Base-by-base conservation (phyloP, 1,139 yeast species). In the Taphrina pruni region DNA sequence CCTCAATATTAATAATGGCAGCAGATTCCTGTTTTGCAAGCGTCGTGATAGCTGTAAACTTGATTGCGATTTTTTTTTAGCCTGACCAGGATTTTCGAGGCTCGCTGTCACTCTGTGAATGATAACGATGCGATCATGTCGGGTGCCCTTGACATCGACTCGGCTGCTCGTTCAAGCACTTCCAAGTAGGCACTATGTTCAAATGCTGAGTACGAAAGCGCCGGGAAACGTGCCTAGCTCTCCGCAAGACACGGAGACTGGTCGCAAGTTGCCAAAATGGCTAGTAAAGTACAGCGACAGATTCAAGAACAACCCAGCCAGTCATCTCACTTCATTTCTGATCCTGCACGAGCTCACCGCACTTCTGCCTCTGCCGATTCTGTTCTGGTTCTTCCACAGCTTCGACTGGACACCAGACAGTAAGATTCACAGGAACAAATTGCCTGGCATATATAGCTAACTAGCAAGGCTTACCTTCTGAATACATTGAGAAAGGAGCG, bases 391-490 rank as follows among this genome's bases (percentile, higher is more conserved):
- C 60, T 65, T 65, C 26, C 69, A 65, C 54, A 58, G 69, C 41
- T 65, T 65, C 20, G 65, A 65, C 46, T 65, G 69, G 69, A 65
- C 69, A 9, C 69, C 69, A 4, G 67, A 56, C 7, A 55, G 67
- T 55, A 32, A 35, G 55, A 4, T 6, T 12, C 36, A 39, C 14
- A 6, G n/a, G n/a, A 14, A 45, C 20, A n/a, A 7, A 14, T 17
- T 14, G 20, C 48, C n/a, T 12, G 20, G n/a, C n/a, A 6, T 20
- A 38, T 14, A 20, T 12, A 9, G 21, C 57, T 54, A 2, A 54
- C 26, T 32, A 6, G 6, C 21, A 11, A 64, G 67, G 67, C 5
- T 38, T 64, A 14, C 67, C 67, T 4, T 55, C 67, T 2, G 67
- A 64, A 6, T 57, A 43, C 55, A 48, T 64, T 14, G 67, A 64